Base-by-base conservation (phyloP, 345 rosid genomes). In the Heritiera fomes region DNA sequence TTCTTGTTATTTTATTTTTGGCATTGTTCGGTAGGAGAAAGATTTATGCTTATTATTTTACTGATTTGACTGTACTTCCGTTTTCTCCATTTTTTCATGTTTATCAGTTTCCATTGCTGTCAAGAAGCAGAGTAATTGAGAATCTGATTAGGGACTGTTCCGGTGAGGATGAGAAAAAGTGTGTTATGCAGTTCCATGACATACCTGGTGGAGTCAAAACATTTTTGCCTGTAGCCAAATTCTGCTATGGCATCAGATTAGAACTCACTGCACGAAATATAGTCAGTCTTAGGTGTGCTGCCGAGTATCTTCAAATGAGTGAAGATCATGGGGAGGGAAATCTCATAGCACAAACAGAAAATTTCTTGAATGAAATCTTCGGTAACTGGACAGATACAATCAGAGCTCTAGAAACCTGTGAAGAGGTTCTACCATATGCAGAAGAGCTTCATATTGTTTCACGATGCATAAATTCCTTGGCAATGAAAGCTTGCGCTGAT, bases 41-140 rank as follows among this genome's bases (percentile, higher is more conserved):
- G 0, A 32, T 32, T 63, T 11, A 12, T 43, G 8, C 7, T 69
- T 69, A 23, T 68, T 77, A 40, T 23, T 75, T 64, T 67, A 62
- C 71, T 63, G 15, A 79, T 63, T 53, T 66, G 65, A 45, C n/a
- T 64, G 14, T 52, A n/a, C 58, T n/a, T 52, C 6, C 75, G 53
- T 46, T 14, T 52, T 15, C 72, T 38, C 74, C 59, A 7, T 38
- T 46, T 62, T 78, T 66, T 64, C 78, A 40, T 78, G 45, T 81
- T 81, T 60, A 64, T 69, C 84, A 95, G 99, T 95, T 92, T 80
- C 99, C 99, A 0, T 79, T 95, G 91, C 87, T 95, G 62, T 93
- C 98, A 17, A 87, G 93, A 88, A 95, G 99, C 83, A 85, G 89
- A 75, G 84, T 89, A 30, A 84, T 95, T 30, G 94, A 87, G 82